Percentiles rank a stretch among this genome's conserved stretches.
These are phyloP conservation scores for Plasmodium chabaudi DNA, from an alignment of 169 alveolate genomes.

Conservation along the genomic window DNA sequence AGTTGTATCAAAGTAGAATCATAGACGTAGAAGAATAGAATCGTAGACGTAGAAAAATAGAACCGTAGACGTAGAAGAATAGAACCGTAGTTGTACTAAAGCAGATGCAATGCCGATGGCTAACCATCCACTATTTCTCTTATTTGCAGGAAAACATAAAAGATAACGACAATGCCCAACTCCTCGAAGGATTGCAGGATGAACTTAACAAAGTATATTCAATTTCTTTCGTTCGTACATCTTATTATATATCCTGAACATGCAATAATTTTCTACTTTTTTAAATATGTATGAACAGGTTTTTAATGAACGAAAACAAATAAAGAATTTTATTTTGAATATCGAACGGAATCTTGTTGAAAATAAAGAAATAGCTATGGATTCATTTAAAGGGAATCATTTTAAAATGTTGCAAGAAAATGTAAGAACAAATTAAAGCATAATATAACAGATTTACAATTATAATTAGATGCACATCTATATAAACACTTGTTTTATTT, in stretches of 20 bases:
- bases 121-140: too few relatives aligned
- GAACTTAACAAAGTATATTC: too few relatives aligned
- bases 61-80: not conserved
- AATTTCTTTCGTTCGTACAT: too few relatives aligned
- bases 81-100: not conserved
- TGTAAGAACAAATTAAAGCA: not conserved
- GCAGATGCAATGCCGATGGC: too few relatives aligned
- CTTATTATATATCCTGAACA: too few relatives aligned
- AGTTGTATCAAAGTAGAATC: too few relatives aligned
- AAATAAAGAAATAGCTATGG: conserved; percentile 20
- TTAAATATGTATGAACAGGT: conserved; percentile 7
- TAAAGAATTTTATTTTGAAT: conserved; percentile 20
- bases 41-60: not conserved
- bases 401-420: conserved; percentile 17
- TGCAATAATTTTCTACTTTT: too few relatives aligned
- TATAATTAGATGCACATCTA: not conserved
- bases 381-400: not conserved
- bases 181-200: too few relatives aligned
- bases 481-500: not conserved
- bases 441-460: not conserved
- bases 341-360: conserved; percentile 27
- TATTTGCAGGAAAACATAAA: too few relatives aligned
- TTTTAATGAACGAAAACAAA: conserved; percentile 37
- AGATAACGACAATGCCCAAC: too few relatives aligned
- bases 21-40: too few relatives aligned